Evolutionary conservation across 208 protist genomes (phyloP).

Genomic region (Blechomonas ayalai): DNA sequence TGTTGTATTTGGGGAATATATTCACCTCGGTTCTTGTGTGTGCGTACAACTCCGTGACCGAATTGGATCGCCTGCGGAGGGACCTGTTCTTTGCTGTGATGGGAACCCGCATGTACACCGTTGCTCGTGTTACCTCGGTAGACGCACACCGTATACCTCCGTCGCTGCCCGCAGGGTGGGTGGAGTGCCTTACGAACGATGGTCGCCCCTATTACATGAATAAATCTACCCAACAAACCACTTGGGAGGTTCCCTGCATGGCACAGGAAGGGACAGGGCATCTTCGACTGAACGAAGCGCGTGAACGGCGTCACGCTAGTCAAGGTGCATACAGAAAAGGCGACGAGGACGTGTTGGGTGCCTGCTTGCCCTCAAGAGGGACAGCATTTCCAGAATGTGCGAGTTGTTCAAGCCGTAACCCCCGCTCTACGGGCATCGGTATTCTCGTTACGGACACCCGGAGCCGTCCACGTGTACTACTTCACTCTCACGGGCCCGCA

Average conservation of each 20-base stretch:
- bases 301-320: too few relatives aligned
- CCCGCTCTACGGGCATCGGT: conserved; percentile 38
- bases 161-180: conserved; percentile 57
- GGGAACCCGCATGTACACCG: conserved; percentile 65
- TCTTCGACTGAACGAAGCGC: too few relatives aligned
- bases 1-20: conserved; percentile 74
- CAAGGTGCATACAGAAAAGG: too few relatives aligned
- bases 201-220: conserved; percentile 70
- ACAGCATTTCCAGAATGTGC: too few relatives aligned
- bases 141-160: conserved; percentile 25
- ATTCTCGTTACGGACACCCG: conserved; percentile 52
- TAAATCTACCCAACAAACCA: conserved; percentile 40
- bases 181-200: conserved; percentile 74
- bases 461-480: conserved; percentile 38
- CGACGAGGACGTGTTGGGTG: too few relatives aligned
- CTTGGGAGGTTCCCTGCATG: too few relatives aligned
- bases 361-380: too few relatives aligned
- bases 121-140: conserved; percentile 44
- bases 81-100: conserved; percentile 64
- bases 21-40: conserved; percentile 75
- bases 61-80: conserved; percentile 48
- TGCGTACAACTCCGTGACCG: conserved; percentile 76
- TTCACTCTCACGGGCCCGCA: conserved; percentile 26
- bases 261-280: too few relatives aligned
- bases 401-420: too few relatives aligned